Conservation (phyloP, 441 rosid species). For the Dalechampia spathulata region DNA sequence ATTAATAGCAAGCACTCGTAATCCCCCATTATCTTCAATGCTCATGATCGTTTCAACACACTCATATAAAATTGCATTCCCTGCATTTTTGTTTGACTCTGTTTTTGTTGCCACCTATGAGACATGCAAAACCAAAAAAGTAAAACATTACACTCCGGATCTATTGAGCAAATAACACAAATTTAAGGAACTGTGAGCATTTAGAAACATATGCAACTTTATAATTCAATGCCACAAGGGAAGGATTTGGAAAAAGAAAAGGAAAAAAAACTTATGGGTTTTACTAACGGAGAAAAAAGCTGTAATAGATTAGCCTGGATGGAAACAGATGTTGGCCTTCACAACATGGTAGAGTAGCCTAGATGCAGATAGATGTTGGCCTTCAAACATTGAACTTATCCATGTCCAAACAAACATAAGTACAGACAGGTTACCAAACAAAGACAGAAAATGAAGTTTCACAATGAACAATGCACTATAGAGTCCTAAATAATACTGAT, state of each 20-base stretch:
- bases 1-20: slow-evolving; percentile 98
- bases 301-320: too few species aligned
- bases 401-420: background rate
- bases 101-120: slow-evolving; percentile 98
- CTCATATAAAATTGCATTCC: slow-evolving; percentile 95
- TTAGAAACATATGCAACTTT: too few species aligned
- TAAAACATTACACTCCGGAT: background rate
- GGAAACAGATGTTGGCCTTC: too few species aligned
- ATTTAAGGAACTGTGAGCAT: too few species aligned
- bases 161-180: slow-evolving; percentile 1
- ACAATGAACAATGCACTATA: background rate
- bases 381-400: background rate
- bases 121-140: slow-evolving; percentile 23
- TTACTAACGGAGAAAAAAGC: too few species aligned
- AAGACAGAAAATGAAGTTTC: background rate
- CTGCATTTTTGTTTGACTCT: slow-evolving; percentile 96
- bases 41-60: slow-evolving; percentile 98
- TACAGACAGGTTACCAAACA: background rate
- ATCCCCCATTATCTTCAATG: slow-evolving; percentile 92
- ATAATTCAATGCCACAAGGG: too few species aligned
- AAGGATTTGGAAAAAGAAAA: too few species aligned
- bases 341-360: too few species aligned
- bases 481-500: background rate
- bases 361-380: background rate
- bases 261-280: too few species aligned